phyloP scores from a whole-genome alignment of 2,329 filamentous ascomycete species.

The Pseudogymnoascus sp. region DNA sequence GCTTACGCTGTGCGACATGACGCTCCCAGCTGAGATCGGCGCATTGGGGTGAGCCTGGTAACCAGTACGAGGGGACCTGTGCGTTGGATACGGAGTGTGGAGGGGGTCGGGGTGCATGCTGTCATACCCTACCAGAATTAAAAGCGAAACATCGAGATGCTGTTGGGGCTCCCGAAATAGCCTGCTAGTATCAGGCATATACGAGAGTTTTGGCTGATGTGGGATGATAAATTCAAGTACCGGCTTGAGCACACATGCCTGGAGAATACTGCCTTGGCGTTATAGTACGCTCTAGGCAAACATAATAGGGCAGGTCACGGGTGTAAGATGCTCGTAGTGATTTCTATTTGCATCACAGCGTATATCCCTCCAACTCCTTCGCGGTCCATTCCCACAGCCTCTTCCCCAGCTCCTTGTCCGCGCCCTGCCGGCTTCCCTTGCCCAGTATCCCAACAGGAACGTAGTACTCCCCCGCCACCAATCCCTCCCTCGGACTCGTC shows the following conservation, averaged over 20 bases:
- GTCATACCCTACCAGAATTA: not conserved
- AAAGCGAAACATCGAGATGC: not conserved
- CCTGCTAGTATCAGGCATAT: not conserved
- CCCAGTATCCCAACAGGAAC: slow-evolving; percentile 28
- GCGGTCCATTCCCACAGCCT: slow-evolving; percentile 35
- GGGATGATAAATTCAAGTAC: not conserved
- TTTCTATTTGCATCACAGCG: slow-evolving; percentile 4
- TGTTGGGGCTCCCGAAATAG: not conserved
- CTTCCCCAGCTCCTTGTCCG: slow-evolving; percentile 26
- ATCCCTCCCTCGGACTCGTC: slow-evolving; percentile 24
- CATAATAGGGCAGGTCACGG: not conserved
- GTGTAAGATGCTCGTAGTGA: not conserved
- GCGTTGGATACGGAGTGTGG: not conserved
- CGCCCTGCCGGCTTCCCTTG: slow-evolving; percentile 17
- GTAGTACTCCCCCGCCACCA: slow-evolving; percentile 30
- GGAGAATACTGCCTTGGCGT: not conserved
- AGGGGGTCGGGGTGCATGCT: not conserved
- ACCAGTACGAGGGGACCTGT: not conserved
- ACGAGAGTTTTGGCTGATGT: not conserved
- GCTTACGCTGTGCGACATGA: not conserved
- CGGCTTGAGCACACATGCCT: not conserved
- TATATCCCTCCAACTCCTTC: slow-evolving; percentile 16
- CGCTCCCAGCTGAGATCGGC: not conserved
- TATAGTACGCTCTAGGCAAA: slow-evolving; percentile 1
- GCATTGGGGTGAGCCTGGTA: not conserved